Base-by-base conservation (phyloP, 2,329 filamentous ascomycete genomes). In the Seiridium cupressi region DNA sequence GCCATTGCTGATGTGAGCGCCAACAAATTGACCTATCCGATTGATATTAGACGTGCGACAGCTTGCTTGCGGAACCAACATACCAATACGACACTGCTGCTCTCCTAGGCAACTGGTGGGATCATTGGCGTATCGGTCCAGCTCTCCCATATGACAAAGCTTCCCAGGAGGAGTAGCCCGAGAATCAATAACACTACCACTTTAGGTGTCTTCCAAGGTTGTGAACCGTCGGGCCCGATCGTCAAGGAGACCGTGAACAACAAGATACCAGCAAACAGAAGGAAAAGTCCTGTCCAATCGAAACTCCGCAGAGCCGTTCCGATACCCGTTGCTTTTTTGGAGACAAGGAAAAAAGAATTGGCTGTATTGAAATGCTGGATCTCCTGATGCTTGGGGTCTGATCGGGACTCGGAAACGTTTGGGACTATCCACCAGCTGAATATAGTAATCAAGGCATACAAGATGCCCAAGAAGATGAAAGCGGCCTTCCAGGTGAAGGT, bases 151-250 rank as follows among this genome's bases (percentile, higher is more conserved):
- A 73, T 58, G 57, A 71, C 55, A 51, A 74, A 73, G 34, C 69
- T 70, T 51, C 68, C 68, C 56, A 72, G 59, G 53, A 65, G 66
- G n/a, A 73, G 36, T 13, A 69, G 49, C 34, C 71, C 69, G 55
- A 72, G 61, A 31, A 65, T 70, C 4, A 73, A 57, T n/a, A 72
- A 64, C 11, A 71, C 62, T 48, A 74, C 69, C 46, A 73, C 70
- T 4, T 67, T 68, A n/a, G 71, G 68, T 6, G 70, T 73, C 60
- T 71, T 70, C 71, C 71, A 74, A 18, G 68, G 67, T 55, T 71
- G 68, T 7, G 68, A 65, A 2, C 68, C 67, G 57, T 71, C 67
- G 1, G 71, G 71, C n/a, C 68, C 72, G 38, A 73, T 69, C 1
- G 71, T 71, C 40, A 73, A 63, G 18, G 70, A 69, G 31, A 71